phyloP scores from a whole-genome alignment of 176 grass and related monocot species.

The Otatea glauca region DNA sequence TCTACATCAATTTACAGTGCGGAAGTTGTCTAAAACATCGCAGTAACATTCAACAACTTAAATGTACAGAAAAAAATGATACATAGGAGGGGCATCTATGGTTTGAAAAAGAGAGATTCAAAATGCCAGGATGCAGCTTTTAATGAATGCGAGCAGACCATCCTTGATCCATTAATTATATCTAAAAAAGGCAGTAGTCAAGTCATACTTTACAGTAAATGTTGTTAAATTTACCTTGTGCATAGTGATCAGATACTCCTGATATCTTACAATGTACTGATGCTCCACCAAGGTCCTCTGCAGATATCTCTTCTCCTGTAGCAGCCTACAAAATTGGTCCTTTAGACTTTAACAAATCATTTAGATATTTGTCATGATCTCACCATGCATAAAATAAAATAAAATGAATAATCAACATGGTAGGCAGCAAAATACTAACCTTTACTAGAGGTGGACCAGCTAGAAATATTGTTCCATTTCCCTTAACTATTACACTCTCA shows the following conservation, averaged over 20 bases:
- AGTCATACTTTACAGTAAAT: not conserved
- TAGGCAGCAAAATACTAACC: conserved; percentile 50
- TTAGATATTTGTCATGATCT: conserved; percentile 23
- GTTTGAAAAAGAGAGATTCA: conserved; percentile 5
- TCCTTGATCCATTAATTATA: not conserved
- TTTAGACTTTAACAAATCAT: conserved; percentile 47
- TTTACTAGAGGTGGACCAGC: conserved; percentile 97
- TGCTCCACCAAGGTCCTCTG: conserved; percentile 98
- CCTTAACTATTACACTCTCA: conserved; percentile 96
- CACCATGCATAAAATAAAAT: conserved; percentile 12
- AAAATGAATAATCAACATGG: conserved; percentile 26
- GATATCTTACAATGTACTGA: conserved; percentile 94
- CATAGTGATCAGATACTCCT: conserved; percentile 95
- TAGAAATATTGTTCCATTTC: conserved; percentile 96
- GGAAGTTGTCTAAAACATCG: conserved; percentile 20
- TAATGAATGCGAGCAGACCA: not conserved
- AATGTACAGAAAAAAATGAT: conserved; percentile 23
- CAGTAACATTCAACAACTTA: conserved; percentile 7
- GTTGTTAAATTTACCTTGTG: conserved; percentile 67
- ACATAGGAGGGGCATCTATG: not conserved
- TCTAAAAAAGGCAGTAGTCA: not conserved
- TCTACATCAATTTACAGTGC: conserved; percentile 61
- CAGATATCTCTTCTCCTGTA: conserved; percentile 94
- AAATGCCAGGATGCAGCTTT: conserved; percentile 18
- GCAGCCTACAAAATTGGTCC: conserved; percentile 72